Conservation (phyloP, 1,284 basidiomycete species). For the Ceratobasidium sp. region DNA sequence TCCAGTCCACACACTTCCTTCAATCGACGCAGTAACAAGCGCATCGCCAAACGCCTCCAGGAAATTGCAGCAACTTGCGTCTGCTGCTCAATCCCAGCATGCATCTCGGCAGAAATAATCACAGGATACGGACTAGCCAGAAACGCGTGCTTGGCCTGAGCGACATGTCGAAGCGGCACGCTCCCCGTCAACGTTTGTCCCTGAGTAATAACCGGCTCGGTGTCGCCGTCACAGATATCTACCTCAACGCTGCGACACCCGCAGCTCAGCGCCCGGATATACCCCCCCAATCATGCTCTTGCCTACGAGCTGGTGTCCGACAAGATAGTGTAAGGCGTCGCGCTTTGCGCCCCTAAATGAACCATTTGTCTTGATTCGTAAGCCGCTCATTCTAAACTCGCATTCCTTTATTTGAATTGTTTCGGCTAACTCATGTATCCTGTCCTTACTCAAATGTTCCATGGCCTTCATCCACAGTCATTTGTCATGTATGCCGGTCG, state of each 20-base stretch:
- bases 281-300: no score
- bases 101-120: constrained; percentile 94
- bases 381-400: no score
- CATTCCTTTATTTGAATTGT: no score
- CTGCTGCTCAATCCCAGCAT: constrained; percentile 86
- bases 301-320: no score
- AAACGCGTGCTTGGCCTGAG: constrained; percentile 91
- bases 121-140: constrained; percentile 93
- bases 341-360: no score
- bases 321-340: no score
- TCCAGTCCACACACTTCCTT: constrained; percentile 54
- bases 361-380: no score
- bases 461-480: no score
- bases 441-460: no score
- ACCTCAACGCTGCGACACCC: constrained; percentile 97
- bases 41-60: constrained; percentile 80
- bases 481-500: no score
- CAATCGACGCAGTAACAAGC: constrained; percentile 71
- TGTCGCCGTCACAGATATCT: constrained; percentile 92
- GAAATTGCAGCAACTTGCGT: constrained; percentile 84
- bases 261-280: constrained; percentile 90
- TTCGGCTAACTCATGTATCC: no score
- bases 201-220: constrained; percentile 86
- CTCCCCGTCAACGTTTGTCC: constrained; percentile 92
- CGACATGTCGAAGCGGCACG: constrained; percentile 85